Evolutionary conservation across 345 rosid species (phyloP).

Genomic region (Conringia planisiliqua): DNA sequence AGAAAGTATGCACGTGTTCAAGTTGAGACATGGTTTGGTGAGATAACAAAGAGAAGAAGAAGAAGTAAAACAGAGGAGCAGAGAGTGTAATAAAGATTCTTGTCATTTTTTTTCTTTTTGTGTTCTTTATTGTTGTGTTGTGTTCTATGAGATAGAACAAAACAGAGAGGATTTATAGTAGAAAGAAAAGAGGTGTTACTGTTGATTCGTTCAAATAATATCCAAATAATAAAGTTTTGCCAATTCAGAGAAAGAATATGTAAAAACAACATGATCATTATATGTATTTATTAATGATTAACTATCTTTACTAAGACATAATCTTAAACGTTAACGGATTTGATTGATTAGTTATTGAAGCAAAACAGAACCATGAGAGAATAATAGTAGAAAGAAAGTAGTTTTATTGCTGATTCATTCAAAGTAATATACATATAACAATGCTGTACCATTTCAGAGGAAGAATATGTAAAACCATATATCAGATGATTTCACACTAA

Average conservation of each 20-base stretch:
- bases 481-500: too few species aligned
- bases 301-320: neutral
- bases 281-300: too few species aligned
- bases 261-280: too few species aligned
- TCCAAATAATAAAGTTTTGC: neutral
- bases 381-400: neutral
- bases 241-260: neutral
- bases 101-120: neutral
- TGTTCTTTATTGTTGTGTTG: neutral
- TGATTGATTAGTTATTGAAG: neutral
- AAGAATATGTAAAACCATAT: neutral
- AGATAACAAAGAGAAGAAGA: neutral
- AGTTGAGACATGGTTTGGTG: neutral
- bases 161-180: neutral
- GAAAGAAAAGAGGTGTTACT: neutral
- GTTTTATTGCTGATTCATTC: neutral
- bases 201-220: neutral
- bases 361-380: neutral
- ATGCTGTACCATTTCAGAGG: neutral
- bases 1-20: neutral
- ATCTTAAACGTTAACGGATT: neutral
- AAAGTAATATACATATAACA: neutral
- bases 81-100: neutral
- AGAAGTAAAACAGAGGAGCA: neutral
- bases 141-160: neutral